A percentile compares a stretch with the other conserved stretches of the same genome.
Conservation (phyloP, 257 asterid species). For the Solanum clarkiae region DNA sequence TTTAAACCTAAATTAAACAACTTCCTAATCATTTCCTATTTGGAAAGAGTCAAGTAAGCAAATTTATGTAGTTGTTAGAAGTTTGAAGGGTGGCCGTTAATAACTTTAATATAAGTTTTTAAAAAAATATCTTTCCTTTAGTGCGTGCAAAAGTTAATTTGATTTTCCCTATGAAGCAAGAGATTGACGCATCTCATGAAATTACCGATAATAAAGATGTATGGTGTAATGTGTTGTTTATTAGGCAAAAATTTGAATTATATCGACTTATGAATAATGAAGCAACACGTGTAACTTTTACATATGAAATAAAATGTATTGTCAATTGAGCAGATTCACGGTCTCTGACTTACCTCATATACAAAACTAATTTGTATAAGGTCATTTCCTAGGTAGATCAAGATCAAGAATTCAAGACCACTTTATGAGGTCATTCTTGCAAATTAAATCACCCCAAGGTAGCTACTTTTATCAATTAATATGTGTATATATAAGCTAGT, state of each 20-base stretch:
- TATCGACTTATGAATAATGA: not conserved
- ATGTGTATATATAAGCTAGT: not conserved
- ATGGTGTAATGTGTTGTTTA: not conserved
- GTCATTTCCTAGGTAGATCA: not conserved
- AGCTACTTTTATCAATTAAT: not conserved
- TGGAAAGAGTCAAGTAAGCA: not conserved
- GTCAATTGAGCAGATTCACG: not conserved
- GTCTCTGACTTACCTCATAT: not conserved
- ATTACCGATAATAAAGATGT: not conserved
- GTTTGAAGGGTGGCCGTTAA: too few species aligned
- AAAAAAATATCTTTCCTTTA: too few species aligned
- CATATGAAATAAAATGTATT: not conserved
- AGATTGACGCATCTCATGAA: not conserved
- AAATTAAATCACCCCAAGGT: not conserved
- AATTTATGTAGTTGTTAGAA: too few species aligned
- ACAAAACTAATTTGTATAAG: not conserved
- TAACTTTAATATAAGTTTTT: too few species aligned
- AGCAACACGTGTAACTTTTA: not conserved
- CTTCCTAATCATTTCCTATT: not conserved
- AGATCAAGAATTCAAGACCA: not conserved
- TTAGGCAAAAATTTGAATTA: not conserved
- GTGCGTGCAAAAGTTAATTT: not conserved
- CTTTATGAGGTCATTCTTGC: not conserved
- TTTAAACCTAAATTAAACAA: not conserved
- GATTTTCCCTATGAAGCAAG: not conserved